Conservation (phyloP, 1,139 yeast species). For the Saccharomyces hybrid region DNA sequence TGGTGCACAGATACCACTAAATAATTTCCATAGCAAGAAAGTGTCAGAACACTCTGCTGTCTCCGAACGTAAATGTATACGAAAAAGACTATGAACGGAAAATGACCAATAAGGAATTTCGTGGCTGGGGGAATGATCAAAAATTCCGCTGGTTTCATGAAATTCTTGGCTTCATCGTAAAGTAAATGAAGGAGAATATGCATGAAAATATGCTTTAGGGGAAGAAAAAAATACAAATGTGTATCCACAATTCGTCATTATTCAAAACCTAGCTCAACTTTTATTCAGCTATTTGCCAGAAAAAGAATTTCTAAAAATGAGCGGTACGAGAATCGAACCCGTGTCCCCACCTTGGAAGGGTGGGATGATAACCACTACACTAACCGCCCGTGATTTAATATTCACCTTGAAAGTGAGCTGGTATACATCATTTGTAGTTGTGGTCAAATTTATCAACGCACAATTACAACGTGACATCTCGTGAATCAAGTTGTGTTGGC, state of each 20-base stretch:
- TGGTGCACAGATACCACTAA: background rate
- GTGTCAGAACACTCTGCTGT: background rate
- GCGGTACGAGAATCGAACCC: no score
- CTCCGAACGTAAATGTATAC: background rate
- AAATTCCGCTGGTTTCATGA: background rate
- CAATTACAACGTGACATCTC: no score
- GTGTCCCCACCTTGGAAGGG: constrained; percentile 27
- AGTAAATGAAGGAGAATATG: background rate
- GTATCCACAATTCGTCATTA: constrained; percentile 14
- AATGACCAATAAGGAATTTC: background rate
- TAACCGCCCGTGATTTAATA: constrained; percentile 21
- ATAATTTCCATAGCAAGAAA: background rate
- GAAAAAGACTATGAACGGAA: background rate
- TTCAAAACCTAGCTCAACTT: background rate
- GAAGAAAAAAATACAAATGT: constrained; percentile 18
- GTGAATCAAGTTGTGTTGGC: no score
- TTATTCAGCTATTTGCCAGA: background rate
- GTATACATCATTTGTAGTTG: no score
- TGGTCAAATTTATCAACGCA: no score
- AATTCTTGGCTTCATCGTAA: background rate
- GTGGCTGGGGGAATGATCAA: background rate
- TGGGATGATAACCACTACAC: constrained; percentile 31
- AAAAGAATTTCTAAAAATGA: no score
- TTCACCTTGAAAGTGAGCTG: no score
- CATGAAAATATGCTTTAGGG: background rate